These are phyloP conservation scores for Alternaria consortialis DNA, from an alignment of 2,329 filamentous ascomycete species.

Conservation along the genomic window DNA sequence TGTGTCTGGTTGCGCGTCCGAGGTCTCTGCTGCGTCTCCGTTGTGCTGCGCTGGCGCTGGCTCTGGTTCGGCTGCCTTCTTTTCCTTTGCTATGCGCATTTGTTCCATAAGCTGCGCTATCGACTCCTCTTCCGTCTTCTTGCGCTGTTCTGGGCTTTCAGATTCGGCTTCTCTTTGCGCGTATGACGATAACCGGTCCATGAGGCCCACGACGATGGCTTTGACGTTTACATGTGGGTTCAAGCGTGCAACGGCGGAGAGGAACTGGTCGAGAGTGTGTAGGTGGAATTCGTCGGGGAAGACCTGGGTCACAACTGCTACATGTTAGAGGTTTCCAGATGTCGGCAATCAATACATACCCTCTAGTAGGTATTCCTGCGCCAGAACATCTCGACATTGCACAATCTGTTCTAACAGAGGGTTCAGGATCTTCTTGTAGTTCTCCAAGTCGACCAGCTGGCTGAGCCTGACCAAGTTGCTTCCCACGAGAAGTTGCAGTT, in stretches of 20 bases:
- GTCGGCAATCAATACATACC: conserved; percentile 50
- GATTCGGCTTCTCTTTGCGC: conserved; percentile 86
- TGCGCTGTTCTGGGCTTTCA: conserved; percentile 74
- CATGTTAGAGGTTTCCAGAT: conserved; percentile 33
- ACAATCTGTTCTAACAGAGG: conserved; percentile 96
- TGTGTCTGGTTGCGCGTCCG: conserved; percentile 30
- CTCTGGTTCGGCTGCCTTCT: conserved; percentile 46
- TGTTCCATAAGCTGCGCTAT: conserved; percentile 80
- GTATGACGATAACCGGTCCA: conserved; percentile 95
- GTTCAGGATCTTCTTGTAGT: conserved; percentile 91
- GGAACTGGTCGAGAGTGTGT: conserved; percentile 93
- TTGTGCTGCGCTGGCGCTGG: conserved; percentile 44
- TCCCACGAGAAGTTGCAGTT: conserved; percentile 92
- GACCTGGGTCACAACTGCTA: conserved; percentile 89
- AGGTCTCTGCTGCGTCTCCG: conserved; percentile 36
- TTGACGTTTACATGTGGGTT: conserved; percentile 99
- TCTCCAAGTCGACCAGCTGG: conserved; percentile 92
- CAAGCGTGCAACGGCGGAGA: conserved; percentile 88
- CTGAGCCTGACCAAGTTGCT: conserved; percentile 96
- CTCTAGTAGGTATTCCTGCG: conserved; percentile 96
- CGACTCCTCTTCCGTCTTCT: conserved; percentile 84
- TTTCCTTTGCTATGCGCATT: conserved; percentile 72
- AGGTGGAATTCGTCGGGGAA: conserved; percentile 99
- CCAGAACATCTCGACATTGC: conserved; percentile 94
- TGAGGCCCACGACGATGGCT: conserved; percentile 95